phyloP scores from a whole-genome alignment of 75 land plant species.

The Chamaecyparis obtusa region DNA sequence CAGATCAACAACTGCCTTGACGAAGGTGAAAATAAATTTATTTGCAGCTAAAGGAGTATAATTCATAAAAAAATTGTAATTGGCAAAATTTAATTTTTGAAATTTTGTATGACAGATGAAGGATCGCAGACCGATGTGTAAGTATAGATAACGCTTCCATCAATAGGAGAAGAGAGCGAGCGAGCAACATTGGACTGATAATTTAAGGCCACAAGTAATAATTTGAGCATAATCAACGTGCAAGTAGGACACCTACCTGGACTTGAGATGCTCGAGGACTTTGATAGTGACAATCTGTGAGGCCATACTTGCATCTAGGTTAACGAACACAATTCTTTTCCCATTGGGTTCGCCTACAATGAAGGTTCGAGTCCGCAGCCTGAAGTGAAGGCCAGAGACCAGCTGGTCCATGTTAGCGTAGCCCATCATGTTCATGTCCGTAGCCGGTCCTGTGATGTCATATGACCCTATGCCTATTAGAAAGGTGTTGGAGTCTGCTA shows the following conservation, averaged over 20 bases:
- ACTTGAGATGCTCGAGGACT: slow-evolving; percentile 76
- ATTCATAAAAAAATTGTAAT: no score
- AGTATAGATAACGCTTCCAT: no score
- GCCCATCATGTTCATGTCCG: slow-evolving; percentile 99
- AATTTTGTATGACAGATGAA: no score
- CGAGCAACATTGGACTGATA: not conserved
- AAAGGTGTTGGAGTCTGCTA: slow-evolving; percentile 20
- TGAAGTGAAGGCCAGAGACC: slow-evolving; percentile 87
- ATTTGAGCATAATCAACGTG: not conserved
- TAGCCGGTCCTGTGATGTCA: slow-evolving; percentile 98
- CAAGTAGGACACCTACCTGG: slow-evolving; percentile 49
- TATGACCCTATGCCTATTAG: slow-evolving; percentile 87
- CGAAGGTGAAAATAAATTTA: no score
- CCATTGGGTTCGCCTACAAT: slow-evolving; percentile 86
- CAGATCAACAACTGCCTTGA: no score
- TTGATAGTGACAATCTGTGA: slow-evolving; percentile 79
- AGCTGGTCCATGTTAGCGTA: slow-evolving; percentile 84
- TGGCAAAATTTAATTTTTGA: no score
- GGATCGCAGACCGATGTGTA: no score
- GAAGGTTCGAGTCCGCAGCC: slow-evolving; percentile 81
- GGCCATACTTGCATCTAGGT: slow-evolving; percentile 97
- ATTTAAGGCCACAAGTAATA: not conserved
- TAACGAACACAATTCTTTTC: slow-evolving; percentile 77
- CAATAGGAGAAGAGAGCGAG: no score
- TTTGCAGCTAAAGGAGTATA: no score